Evolutionary conservation across 768 basidiomycete genomes (phyloP), one percentile per base, ranked within the genome.

Genomic region (Crepidotus variabilis): DNA sequence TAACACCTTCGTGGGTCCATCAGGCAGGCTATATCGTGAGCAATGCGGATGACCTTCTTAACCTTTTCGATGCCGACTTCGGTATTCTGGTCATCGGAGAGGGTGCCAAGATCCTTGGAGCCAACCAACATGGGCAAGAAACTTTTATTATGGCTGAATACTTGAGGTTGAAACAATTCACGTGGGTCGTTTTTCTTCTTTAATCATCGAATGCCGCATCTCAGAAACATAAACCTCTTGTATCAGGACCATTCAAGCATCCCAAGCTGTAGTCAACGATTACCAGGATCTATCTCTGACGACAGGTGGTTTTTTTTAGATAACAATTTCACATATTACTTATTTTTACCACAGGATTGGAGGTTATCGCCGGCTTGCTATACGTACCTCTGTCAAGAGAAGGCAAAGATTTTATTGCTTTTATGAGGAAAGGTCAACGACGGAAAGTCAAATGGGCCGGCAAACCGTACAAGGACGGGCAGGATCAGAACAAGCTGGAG

Each of bases 381-480:
- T 86, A 82, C 61, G 86, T 92, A 0, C 90, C 91, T 1, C 72
- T 92, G 1, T 90, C 89, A 0, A 76, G 75, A 36, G 81, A 79
- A 9, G 90, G 90, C 0, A 79, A 83, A 45, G 90, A 94, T 65
- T 92, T 92, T 63, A 90, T 94, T 57, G 86, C 85, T 13, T 87
- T 94, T 63, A 70, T 92, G 28, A 80, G 90, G n/a, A 84, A 83
- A 59, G 88, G 90, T 3, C 88, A 92, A 69, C 75, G 75, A 21
- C 76, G 78, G n/a, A 75, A 87, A 55, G 83, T 91, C 1, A 78
- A 82, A 50, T 91, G 90, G 90, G 92, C 90, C 0, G 92, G 91
- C 0, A 84, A 83, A 58, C 89, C 90, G 0, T 78, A 80, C 71
- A 78, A 74, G 46, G 66, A 76, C 36, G 75, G 67, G 6, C 59